These are phyloP conservation scores for Acanthamoeba sp. DNA, from an alignment of 208 protist genomes.

Conservation along the genomic window DNA sequence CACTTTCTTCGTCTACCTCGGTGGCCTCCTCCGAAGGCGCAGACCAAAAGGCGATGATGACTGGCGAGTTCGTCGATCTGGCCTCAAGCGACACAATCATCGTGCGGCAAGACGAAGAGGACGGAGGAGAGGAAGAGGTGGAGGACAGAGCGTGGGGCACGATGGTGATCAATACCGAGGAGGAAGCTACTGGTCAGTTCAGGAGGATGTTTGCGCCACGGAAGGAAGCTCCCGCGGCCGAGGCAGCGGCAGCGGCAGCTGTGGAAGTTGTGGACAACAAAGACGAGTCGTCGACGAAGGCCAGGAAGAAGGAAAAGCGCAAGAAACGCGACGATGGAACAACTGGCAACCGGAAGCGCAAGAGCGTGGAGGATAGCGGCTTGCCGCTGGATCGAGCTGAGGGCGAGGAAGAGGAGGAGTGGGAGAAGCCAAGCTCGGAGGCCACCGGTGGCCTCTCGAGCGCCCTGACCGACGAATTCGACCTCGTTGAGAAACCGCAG, in stretches of 20 bases:
- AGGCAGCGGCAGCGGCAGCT: background rate
- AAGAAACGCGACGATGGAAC: background rate
- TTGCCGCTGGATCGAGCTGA: background rate
- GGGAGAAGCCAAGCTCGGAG: background rate
- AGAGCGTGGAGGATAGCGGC: background rate
- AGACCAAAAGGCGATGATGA: background rate
- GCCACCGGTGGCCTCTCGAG: background rate
- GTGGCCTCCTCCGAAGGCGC: background rate
- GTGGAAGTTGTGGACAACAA: background rate
- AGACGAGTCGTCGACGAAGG: background rate
- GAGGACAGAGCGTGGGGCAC: slow-evolving; percentile 44
- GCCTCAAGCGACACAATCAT: slow-evolving; percentile 38
- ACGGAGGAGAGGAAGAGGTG: background rate
- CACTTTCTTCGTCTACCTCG: slow-evolving; percentile 12
- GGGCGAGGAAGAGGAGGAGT: background rate
- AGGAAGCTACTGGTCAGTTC: slow-evolving; percentile 32
- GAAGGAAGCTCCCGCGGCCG: background rate
- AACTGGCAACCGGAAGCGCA: background rate
- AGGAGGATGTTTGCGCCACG: background rate
- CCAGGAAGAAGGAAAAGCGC: slow-evolving; percentile 2
- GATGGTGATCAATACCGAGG: slow-evolving; percentile 37
- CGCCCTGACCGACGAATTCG: background rate
- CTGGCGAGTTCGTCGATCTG: slow-evolving; percentile 9
- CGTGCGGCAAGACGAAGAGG: background rate
- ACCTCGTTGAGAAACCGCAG: background rate